Conservation (phyloP, 768 basidiomycete species). For the Xerocomellus amylosporus region DNA sequence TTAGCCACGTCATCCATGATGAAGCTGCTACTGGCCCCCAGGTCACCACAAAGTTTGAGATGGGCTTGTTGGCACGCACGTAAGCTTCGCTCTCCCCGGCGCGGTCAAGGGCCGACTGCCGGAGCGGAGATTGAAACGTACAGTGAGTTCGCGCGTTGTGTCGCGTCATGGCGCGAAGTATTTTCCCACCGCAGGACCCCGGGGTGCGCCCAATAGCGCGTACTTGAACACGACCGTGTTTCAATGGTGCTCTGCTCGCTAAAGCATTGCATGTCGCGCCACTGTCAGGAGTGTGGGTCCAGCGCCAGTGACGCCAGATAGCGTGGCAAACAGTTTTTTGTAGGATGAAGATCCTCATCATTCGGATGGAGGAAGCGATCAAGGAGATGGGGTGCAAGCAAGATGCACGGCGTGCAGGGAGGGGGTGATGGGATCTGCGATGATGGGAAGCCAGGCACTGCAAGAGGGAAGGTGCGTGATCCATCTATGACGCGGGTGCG, state of each 20-base stretch:
- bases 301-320: too few species aligned
- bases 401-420: not conserved
- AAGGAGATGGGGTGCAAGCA: not conserved
- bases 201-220: not conserved
- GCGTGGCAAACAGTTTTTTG: too few species aligned
- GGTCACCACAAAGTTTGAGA: too few species aligned
- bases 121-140: conserved; percentile 8
- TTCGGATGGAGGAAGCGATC: not conserved
- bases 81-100: too few species aligned
- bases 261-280: not conserved
- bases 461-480: not conserved
- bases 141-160: not conserved
- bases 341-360: not conserved
- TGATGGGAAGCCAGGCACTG: conserved; percentile 9
- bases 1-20: too few species aligned
- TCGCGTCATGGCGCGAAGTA: not conserved
- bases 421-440: conserved; percentile 19
- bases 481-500: conserved; percentile 16
- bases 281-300: not conserved
- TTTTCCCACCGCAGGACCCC: conserved; percentile 5
- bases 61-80: too few species aligned
- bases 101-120: conserved; percentile 2
- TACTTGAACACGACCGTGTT: not conserved
- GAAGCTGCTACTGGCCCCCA: too few species aligned
- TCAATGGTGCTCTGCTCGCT: not conserved